Percentiles rank a stretch among this genome's conserved stretches.
phyloP scores from a whole-genome alignment of 1,139 yeast species.

The Geotrichum carabidarum region DNA sequence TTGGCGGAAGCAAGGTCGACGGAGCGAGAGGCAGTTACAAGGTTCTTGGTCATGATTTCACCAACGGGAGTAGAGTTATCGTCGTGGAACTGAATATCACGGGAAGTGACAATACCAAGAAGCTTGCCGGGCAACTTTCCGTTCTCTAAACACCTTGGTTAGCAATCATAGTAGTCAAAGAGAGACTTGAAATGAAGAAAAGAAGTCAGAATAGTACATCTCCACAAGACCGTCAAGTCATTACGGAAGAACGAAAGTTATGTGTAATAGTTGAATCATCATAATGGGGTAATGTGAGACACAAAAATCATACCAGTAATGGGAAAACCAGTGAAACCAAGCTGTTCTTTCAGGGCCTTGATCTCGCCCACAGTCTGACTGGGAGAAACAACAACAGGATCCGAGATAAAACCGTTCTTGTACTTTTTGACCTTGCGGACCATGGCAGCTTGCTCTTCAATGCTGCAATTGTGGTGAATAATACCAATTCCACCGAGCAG shows the following conservation, averaged over 20 bases:
- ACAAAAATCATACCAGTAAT: slow-evolving; percentile 84
- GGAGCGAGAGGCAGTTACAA: slow-evolving; percentile 66
- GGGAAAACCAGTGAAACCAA: slow-evolving; percentile 97
- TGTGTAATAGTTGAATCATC: slow-evolving; percentile 45
- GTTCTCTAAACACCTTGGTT: slow-evolving; percentile 48
- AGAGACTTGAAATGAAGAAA: neutral
- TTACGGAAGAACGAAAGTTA: slow-evolving; percentile 99
- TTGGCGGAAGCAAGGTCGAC: slow-evolving; percentile 82
- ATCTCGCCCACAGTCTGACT: slow-evolving; percentile 74
- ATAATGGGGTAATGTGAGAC: slow-evolving; percentile 14
- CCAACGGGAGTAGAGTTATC: slow-evolving; percentile 56
- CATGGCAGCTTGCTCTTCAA: slow-evolving; percentile 98
- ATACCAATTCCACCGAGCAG: slow-evolving; percentile 98
- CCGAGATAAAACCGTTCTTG: slow-evolving; percentile 95
- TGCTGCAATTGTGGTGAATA: slow-evolving; percentile 92
- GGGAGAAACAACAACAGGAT: slow-evolving; percentile 84
- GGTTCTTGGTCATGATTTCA: slow-evolving; percentile 84
- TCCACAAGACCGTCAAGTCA: slow-evolving; percentile 99
- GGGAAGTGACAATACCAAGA: slow-evolving; percentile 90
- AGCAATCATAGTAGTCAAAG: slow-evolving; percentile 11
- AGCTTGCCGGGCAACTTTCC: slow-evolving; percentile 88
- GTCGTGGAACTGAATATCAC: slow-evolving; percentile 95
- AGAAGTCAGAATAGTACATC: slow-evolving; percentile 43
- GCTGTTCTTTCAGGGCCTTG: slow-evolving; percentile 58
- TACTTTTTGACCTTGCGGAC: slow-evolving; percentile 92